Conservation (phyloP, 768 basidiomycete species). For the Agaricus subrufescens region DNA sequence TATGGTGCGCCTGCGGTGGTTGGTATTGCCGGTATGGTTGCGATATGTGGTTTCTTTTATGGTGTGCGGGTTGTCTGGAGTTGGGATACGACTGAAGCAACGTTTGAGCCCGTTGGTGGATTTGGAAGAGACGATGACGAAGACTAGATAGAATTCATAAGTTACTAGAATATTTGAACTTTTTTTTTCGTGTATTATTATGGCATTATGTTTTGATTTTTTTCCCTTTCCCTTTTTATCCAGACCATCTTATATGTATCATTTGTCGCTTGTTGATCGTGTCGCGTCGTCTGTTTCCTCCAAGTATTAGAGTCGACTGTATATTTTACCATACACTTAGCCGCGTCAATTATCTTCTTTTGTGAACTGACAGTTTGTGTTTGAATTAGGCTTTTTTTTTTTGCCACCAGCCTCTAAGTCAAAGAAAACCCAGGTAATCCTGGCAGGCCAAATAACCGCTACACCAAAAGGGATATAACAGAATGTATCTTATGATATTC, state of each 20-base stretch:
- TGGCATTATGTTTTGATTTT: background rate
- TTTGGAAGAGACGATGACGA: slow-evolving; percentile 56
- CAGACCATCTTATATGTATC: background rate
- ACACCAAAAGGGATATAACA: no score
- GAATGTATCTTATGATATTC: background rate
- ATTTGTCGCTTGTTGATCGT: no score
- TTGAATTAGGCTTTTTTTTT: no score
- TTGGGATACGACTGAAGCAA: slow-evolving; percentile 74
- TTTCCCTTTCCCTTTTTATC: background rate
- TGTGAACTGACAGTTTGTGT: no score
- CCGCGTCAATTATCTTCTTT: no score
- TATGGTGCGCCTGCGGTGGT: slow-evolving; percentile 70
- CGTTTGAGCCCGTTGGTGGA: slow-evolving; percentile 87
- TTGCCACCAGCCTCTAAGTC: no score
- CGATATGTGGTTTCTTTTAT: slow-evolving; percentile 69
- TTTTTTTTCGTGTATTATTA: background rate
- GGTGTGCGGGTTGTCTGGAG: slow-evolving; percentile 70
- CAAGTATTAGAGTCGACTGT: no score
- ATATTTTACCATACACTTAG: no score
- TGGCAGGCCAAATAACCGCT: no score
- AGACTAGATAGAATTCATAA: slow-evolving; percentile 13
- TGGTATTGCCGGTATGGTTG: slow-evolving; percentile 49
- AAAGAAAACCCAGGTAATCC: no score
- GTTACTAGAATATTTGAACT: background rate
- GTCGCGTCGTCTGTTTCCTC: no score